Percentiles rank a stretch among this genome's conserved stretches.
These are phyloP conservation scores for Neonectria coccinea DNA, from an alignment of 2,329 filamentous ascomycete species.

Conservation along the genomic window DNA sequence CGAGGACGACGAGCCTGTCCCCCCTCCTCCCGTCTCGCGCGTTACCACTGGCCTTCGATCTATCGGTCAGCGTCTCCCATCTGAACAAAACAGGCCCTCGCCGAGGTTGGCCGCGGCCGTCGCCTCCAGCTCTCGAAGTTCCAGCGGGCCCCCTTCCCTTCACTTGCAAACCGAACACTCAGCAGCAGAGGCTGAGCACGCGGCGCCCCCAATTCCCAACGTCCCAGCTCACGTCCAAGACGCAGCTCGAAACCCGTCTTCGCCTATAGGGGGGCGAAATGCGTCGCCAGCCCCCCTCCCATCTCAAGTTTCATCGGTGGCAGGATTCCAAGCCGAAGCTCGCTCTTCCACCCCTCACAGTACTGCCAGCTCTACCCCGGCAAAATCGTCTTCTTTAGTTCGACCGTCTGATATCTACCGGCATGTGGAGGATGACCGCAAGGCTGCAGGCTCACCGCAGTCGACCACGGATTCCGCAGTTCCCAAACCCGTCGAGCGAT, in stretches of 20 bases:
- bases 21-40: slow-evolving; percentile 49
- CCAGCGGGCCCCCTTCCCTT: slow-evolving; percentile 44
- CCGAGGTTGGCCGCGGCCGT: slow-evolving; percentile 42
- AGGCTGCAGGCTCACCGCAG: slow-evolving; percentile 67
- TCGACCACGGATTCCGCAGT: slow-evolving; percentile 67
- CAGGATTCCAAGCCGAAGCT: slow-evolving; percentile 32
- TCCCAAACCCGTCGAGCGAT: slow-evolving; percentile 51
- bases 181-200: slow-evolving; percentile 7
- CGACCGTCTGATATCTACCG: slow-evolving; percentile 83
- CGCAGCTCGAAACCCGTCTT: slow-evolving; percentile 27
- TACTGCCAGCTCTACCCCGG: slow-evolving; percentile 34
- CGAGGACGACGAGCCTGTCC: slow-evolving; percentile 64
- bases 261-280: slow-evolving; percentile 32
- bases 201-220: slow-evolving; percentile 7
- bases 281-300: slow-evolving; percentile 37
- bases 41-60: slow-evolving; percentile 46
- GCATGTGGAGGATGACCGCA: slow-evolving; percentile 72
- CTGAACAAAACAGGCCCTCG: slow-evolving; percentile 43
- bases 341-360: slow-evolving; percentile 44
- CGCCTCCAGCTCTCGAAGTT: slow-evolving; percentile 41
- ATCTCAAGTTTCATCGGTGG: slow-evolving; percentile 17
- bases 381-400: slow-evolving; percentile 72
- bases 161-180: slow-evolving; percentile 42
- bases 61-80: slow-evolving; percentile 46
- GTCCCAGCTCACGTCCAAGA: slow-evolving; percentile 27